Evolutionary conservation across 768 basidiomycete species (phyloP).

Genomic region (Trametes elegans): DNA sequence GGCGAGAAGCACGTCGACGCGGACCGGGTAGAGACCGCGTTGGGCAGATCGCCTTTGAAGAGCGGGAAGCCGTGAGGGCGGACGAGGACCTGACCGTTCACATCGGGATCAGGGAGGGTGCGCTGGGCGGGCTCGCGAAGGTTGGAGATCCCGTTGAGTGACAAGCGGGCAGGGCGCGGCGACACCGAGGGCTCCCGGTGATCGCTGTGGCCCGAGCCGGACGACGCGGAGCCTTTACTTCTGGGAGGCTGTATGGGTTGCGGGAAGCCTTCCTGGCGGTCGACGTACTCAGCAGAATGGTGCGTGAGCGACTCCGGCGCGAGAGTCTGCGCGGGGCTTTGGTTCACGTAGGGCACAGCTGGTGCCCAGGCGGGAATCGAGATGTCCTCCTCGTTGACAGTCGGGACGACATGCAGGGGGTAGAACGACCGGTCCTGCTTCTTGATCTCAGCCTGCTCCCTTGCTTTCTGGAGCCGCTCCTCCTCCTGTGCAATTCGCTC

Average conservation of each 20-base stretch:
- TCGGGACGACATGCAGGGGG: conserved; percentile 28
- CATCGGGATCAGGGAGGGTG: conserved; percentile 11
- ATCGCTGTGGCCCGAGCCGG: conserved; percentile 17
- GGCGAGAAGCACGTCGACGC: conserved; percentile 47
- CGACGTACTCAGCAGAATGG: conserved; percentile 17
- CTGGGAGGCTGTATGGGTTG: conserved; percentile 8
- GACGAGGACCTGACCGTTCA: conserved; percentile 18
- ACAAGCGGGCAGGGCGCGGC: conserved; percentile 26
- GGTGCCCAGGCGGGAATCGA: conserved; percentile 19
- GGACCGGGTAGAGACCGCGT: conserved; percentile 28
- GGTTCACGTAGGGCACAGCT: conserved; percentile 1
- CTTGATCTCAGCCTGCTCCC: conserved; percentile 54
- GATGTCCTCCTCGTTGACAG: conserved; percentile 22
- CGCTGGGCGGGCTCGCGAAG: conserved; percentile 20
- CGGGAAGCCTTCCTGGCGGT: conserved; percentile 23
- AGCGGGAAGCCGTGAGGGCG: conserved; percentile 40
- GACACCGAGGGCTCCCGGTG: conserved; percentile 21
- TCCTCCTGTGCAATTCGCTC: conserved; percentile 63
- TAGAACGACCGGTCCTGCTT: conserved; percentile 42
- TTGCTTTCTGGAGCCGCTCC: conserved; percentile 54
- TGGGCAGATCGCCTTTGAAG: conserved; percentile 40
- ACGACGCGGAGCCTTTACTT: conserved; percentile 18
- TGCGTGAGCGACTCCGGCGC: conserved; percentile 17
- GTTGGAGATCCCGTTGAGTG: conserved; percentile 27
- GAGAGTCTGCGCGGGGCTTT: conserved; percentile 11